These are phyloP conservation scores for Dissophora globulifera DNA, from an alignment of 192 early-diverging fungal genomes.

Conservation along the genomic window DNA sequence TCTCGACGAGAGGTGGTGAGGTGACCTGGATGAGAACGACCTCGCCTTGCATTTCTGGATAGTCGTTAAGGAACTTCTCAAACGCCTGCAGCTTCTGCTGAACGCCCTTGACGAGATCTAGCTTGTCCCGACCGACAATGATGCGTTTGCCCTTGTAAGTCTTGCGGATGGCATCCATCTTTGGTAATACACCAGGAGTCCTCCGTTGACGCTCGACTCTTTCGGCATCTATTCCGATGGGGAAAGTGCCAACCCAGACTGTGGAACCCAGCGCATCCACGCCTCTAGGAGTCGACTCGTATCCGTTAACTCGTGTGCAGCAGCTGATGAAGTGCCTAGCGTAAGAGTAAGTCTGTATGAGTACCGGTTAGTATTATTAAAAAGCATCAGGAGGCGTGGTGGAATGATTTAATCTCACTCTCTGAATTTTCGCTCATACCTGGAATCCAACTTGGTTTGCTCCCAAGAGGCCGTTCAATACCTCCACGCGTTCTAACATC, in stretches of 20 bases:
- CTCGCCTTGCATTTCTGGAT: constrained; percentile 87
- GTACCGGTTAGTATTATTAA: too few relatives aligned
- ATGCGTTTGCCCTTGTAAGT: constrained; percentile 91
- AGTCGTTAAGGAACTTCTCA: constrained; percentile 90
- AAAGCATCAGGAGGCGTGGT: background rate
- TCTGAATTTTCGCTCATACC: constrained; percentile 34
- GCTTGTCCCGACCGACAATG: constrained; percentile 94
- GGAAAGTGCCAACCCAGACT: constrained; percentile 91
- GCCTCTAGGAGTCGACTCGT: constrained; percentile 92
- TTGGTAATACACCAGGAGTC: constrained; percentile 71
- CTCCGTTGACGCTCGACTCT: constrained; percentile 72
- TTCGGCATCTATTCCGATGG: constrained; percentile 94
- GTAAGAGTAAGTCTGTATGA: constrained; percentile 95
- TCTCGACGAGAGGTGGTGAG: constrained; percentile 79
- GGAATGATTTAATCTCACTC: too few relatives aligned
- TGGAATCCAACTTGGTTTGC: constrained; percentile 95
- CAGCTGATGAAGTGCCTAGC: constrained; percentile 92
- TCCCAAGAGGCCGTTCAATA: constrained; percentile 89
- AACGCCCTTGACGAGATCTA: constrained; percentile 95
- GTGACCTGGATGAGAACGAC: constrained; percentile 97
- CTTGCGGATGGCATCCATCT: constrained; percentile 84
- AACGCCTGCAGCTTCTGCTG: constrained; percentile 94
- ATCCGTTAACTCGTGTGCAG: constrained; percentile 92
- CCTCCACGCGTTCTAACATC: constrained; percentile 76
- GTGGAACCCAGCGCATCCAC: constrained; percentile 86